Evolutionary conservation across 306 rosid species (phyloP).

Genomic region (Urtica urens): DNA sequence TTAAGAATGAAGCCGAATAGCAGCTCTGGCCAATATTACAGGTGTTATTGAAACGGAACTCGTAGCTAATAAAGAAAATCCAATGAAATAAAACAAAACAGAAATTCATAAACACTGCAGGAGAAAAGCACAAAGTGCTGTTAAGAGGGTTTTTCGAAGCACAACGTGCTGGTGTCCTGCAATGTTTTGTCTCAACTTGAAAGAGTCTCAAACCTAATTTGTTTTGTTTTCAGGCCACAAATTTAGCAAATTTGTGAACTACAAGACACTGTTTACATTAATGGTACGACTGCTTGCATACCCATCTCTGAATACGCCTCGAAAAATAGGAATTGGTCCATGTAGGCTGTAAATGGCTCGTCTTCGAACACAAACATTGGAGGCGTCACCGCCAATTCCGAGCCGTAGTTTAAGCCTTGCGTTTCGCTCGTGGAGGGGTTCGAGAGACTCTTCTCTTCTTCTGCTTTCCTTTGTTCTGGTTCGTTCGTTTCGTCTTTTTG

Average conservation of each 20-base stretch:
- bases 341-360: slow-evolving; percentile 23
- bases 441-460: background rate
- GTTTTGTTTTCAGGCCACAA: too few species aligned
- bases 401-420: slow-evolving; percentile 17
- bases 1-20: background rate
- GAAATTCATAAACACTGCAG: background rate
- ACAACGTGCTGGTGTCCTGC: slow-evolving; percentile 6
- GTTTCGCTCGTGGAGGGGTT: slow-evolving; percentile 3
- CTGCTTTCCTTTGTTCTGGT: background rate
- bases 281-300: slow-evolving; percentile 7
- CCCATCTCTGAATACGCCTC: slow-evolving; percentile 18
- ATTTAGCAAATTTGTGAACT: background rate
- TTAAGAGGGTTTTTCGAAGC: background rate
- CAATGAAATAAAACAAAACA: background rate
- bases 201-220: background rate
- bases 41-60: too few species aligned
- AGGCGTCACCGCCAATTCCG: slow-evolving; percentile 13
- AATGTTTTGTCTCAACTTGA: background rate
- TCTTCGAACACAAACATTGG: slow-evolving; percentile 23
- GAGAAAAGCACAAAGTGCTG: slow-evolving; percentile 5
- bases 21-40: background rate
- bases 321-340: slow-evolving; percentile 26
- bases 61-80: background rate
- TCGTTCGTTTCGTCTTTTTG: background rate
- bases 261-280: too few species aligned